A percentile compares a stretch with the other conserved stretches of the same genome.
phyloP scores from a whole-genome alignment of 495 filamentous ascomycete genomes.

The Lepraria neglecta region DNA sequence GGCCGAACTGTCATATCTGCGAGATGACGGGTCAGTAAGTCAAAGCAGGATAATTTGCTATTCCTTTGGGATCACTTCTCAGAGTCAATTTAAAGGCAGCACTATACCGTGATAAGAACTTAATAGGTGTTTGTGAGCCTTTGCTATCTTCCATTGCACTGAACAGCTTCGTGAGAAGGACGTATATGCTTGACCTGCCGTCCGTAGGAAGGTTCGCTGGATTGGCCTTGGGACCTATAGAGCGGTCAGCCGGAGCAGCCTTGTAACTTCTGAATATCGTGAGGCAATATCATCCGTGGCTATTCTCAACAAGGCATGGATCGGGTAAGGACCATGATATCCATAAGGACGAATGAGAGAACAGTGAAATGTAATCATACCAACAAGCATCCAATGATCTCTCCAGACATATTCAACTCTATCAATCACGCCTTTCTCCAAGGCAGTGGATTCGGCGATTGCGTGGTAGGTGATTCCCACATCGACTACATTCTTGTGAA shows the following conservation, averaged over 20 bases:
- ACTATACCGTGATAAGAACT: slow-evolving; percentile 36
- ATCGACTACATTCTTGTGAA: slow-evolving; percentile 33
- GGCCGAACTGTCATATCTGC: slow-evolving; percentile 40
- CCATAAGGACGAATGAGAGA: not conserved
- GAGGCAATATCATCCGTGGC: too few species aligned
- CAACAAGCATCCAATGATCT: slow-evolving; percentile 39
- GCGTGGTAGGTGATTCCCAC: slow-evolving; percentile 41
- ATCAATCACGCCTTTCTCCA: slow-evolving; percentile 32
- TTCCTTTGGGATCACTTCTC: too few species aligned
- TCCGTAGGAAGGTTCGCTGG: slow-evolving; percentile 28
- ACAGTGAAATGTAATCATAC: slow-evolving; percentile 8
- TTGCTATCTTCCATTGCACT: slow-evolving; percentile 27
- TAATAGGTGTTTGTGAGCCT: slow-evolving; percentile 26
- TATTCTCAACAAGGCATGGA: too few species aligned
- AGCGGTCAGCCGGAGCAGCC: not conserved
- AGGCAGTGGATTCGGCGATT: slow-evolving; percentile 38
- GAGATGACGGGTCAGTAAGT: not conserved
- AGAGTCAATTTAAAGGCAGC: too few species aligned
- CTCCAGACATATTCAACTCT: slow-evolving; percentile 35
- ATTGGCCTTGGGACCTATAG: slow-evolving; percentile 27
- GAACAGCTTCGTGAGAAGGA: slow-evolving; percentile 33
- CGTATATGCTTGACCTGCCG: slow-evolving; percentile 25
- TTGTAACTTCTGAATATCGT: too few species aligned
- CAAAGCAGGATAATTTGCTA: not conserved
- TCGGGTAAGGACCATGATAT: too few species aligned